These are phyloP conservation scores for Pestalotiopsis sp. DNA, from an alignment of 2,329 filamentous ascomycete species.

Conservation along the genomic window DNA sequence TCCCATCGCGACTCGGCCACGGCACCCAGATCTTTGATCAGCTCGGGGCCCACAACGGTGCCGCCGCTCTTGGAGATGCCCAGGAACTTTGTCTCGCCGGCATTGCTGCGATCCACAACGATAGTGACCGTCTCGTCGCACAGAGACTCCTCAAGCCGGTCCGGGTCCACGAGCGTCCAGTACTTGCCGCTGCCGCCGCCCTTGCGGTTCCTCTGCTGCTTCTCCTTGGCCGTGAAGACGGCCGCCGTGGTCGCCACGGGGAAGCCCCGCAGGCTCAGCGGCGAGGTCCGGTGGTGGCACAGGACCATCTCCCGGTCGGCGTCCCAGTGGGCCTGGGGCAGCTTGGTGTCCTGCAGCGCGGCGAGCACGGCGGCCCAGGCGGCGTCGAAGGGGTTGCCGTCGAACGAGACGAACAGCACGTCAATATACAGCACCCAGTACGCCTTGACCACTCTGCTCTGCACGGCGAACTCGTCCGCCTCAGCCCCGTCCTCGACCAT, in stretches of 20 bases:
- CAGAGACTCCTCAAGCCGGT: constrained; percentile 84
- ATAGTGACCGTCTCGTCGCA: constrained; percentile 84
- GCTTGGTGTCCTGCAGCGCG: constrained; percentile 74
- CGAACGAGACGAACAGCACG: constrained; percentile 89
- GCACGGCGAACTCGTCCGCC: constrained; percentile 8
- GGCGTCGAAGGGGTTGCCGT: constrained; percentile 89
- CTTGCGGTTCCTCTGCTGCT: constrained; percentile 36
- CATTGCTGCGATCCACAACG: constrained; percentile 65
- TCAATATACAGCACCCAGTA: constrained; percentile 98
- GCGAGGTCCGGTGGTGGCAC: constrained; percentile 63
- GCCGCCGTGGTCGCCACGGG: constrained; percentile 79
- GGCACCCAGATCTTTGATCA: constrained; percentile 61
- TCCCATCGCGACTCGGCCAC: constrained; percentile 67
- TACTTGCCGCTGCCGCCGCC: constrained; percentile 43
- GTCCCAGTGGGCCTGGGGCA: constrained; percentile 85
- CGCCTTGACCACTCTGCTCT: constrained; percentile 62
- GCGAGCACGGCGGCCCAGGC: constrained; percentile 85
- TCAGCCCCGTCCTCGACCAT: constrained; percentile 19
- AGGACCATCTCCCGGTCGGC: constrained; percentile 77
- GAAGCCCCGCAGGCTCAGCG: constrained; percentile 63
- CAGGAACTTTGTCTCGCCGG: constrained; percentile 60
- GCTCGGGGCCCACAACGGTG: constrained; percentile 64
- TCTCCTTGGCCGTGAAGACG: constrained; percentile 72
- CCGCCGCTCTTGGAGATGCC: constrained; percentile 86
- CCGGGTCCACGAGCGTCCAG: constrained; percentile 87